Percentiles rank a stretch among this genome's conserved stretches.
Conservation (phyloP, 768 basidiomycete species). For the Punctularia strigosozonata region DNA sequence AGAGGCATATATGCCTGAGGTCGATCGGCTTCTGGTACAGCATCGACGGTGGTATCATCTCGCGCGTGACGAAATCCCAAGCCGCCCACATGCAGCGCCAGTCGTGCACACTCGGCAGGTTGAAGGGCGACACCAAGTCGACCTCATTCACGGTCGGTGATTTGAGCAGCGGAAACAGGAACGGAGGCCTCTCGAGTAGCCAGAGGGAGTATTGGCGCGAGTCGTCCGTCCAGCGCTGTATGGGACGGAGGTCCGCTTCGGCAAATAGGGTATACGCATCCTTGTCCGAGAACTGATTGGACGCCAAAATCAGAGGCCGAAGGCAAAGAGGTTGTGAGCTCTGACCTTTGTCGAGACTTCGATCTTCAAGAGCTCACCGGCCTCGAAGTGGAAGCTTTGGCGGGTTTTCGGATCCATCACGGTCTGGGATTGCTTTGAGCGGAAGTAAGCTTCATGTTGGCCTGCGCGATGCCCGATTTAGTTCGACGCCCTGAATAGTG, state of each 20-base stretch:
- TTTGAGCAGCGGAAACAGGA: conserved; percentile 57
- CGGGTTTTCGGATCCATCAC: conserved; percentile 37
- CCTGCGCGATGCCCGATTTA: conserved; percentile 26
- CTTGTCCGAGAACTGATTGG: conserved; percentile 58
- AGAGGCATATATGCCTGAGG: conserved; percentile 91
- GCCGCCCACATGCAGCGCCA: conserved; percentile 79
- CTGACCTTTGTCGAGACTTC: conserved; percentile 91
- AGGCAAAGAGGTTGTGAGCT: conserved; percentile 7
- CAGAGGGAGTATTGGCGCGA: conserved; percentile 70
- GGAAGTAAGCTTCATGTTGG: conserved; percentile 77
- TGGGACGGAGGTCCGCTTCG: conserved; percentile 64
- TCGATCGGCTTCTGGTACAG: conserved; percentile 87
- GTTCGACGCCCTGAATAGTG: background rate
- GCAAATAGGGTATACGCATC: conserved; percentile 65
- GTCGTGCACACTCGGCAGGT: conserved; percentile 61
- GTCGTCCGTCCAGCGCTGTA: conserved; percentile 79
- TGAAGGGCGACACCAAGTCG: conserved; percentile 42
- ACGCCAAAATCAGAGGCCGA: background rate
- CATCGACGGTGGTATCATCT: conserved; percentile 84
- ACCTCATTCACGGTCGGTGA: conserved; percentile 21
- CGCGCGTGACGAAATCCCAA: conserved; percentile 78
- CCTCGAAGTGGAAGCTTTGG: conserved; percentile 37
- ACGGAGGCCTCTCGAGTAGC: conserved; percentile 81
- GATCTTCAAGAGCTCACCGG: conserved; percentile 72
- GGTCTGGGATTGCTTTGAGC: conserved; percentile 48